Conservation (phyloP, 805 yeast genomes). For the Suhomyces sp. region DNA sequence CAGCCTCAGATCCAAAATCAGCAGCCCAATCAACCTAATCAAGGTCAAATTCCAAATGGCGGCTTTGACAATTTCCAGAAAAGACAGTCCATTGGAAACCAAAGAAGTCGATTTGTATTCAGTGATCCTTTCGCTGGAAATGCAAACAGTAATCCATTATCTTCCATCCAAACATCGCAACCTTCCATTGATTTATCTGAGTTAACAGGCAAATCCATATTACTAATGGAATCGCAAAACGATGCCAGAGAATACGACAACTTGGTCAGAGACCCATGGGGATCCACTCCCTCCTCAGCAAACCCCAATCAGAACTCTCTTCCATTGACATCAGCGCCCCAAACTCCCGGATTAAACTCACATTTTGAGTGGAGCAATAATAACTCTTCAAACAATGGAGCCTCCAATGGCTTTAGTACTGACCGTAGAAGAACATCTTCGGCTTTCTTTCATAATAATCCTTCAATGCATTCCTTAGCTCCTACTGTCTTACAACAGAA, state of each 20-base stretch:
- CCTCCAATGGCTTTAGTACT: constrained; percentile 1
- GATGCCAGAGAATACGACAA: constrained; percentile 48
- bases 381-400: background rate
- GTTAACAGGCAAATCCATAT: constrained; percentile 40
- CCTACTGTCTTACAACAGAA: background rate
- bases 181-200: constrained; percentile 34
- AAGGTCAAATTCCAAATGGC: too few relatives aligned
- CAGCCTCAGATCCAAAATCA: constrained; percentile 4
- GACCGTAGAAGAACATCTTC: constrained; percentile 54
- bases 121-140: constrained; percentile 51
- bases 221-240: constrained; percentile 45
- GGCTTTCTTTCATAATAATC: constrained; percentile 43
- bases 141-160: constrained; percentile 1
- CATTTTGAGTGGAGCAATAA: constrained; percentile 35
- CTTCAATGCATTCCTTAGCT: constrained; percentile 9
- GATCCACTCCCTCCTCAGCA: constrained; percentile 11
- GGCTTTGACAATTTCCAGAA: constrained; percentile 33
- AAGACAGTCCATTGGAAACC: constrained; percentile 54
- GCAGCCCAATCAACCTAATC: background rate
- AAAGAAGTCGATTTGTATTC: constrained; percentile 66
- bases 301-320: background rate
- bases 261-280: constrained; percentile 49
- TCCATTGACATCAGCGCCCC: constrained; percentile 31
- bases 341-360: constrained; percentile 32
- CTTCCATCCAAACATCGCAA: background rate